phyloP scores from a whole-genome alignment of 2,329 filamentous ascomycete genomes.

The Cephalotrichum gorgonifer region DNA sequence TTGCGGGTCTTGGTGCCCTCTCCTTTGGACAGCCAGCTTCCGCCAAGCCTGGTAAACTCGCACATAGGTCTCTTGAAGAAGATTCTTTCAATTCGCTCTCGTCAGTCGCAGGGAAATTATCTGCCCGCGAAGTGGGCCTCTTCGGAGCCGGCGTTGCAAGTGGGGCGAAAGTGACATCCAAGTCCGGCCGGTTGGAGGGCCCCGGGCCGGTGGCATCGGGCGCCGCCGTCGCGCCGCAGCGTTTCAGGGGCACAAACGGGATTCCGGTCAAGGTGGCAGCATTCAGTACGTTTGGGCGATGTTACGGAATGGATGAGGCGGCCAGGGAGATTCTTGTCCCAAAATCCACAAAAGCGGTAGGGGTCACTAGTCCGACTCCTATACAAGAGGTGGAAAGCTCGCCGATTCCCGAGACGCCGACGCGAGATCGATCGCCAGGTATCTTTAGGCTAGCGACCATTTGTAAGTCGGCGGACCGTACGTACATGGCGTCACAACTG shows the following conservation, averaged over 20 bases:
- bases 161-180: neutral
- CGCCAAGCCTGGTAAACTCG: neutral
- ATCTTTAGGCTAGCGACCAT: neutral
- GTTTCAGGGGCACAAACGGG: neutral
- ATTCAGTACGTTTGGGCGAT: neutral
- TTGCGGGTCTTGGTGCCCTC: neutral
- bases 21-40: neutral
- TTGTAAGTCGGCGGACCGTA: neutral
- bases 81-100: neutral
- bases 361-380: neutral
- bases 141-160: neutral
- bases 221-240: neutral
- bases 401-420: neutral
- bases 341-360: neutral
- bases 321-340: neutral
- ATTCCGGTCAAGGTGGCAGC: neutral
- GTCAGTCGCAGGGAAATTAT: neutral
- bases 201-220: neutral
- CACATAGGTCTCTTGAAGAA: neutral
- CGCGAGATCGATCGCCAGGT: neutral
- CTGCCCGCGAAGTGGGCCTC: neutral
- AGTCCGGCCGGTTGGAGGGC: neutral
- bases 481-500: neutral
- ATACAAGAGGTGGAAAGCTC: neutral
- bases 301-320: neutral